Percentiles rank a stretch among this genome's conserved stretches.
phyloP scores from a whole-genome alignment of 352 stramenopile species.

The Pythium myriotylum region DNA sequence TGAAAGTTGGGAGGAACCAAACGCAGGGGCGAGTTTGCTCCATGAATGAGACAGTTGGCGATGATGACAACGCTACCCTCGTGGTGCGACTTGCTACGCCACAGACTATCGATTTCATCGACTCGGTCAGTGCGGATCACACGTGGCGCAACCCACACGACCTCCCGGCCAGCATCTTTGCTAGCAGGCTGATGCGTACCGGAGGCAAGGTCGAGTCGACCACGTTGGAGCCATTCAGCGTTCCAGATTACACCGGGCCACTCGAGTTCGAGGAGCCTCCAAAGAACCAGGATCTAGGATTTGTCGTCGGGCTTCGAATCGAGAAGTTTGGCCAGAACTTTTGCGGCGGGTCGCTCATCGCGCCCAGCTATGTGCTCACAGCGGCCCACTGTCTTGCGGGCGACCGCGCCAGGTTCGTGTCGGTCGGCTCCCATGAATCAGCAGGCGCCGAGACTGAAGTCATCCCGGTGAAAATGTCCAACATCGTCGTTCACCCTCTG shows the following conservation, averaged over 20 bases:
- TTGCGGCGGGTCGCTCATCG: conserved; percentile 49
- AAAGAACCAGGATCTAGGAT: conserved; percentile 26
- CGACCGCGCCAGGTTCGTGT: conserved; percentile 34
- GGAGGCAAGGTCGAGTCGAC: neutral
- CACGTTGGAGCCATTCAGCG: neutral
- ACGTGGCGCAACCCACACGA: conserved; percentile 26
- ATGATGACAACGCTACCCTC: conserved; percentile 21
- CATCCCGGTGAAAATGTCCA: conserved; percentile 34
- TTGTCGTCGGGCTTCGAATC: conserved; percentile 39
- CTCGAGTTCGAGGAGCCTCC: conserved; percentile 27
- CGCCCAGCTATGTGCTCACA: conserved; percentile 46
- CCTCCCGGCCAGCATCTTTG: conserved; percentile 13
- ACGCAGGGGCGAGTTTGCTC: conserved; percentile 17
- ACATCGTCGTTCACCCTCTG: conserved; percentile 36
- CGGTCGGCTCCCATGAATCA: conserved; percentile 35
- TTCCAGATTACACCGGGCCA: conserved; percentile 18
- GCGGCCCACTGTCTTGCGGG: conserved; percentile 41
- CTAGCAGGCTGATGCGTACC: conserved; percentile 1
- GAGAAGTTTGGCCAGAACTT: conserved; percentile 38
- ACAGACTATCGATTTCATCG: conserved; percentile 28
- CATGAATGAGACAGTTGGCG: conserved; percentile 18
- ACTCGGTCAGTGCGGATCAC: conserved; percentile 24
- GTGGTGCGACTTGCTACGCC: conserved; percentile 26
- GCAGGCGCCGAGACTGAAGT: conserved; percentile 33
- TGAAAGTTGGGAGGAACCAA: neutral